Conservation (phyloP, 768 basidiomycete genomes). For the Leucocoprinus sp. region DNA sequence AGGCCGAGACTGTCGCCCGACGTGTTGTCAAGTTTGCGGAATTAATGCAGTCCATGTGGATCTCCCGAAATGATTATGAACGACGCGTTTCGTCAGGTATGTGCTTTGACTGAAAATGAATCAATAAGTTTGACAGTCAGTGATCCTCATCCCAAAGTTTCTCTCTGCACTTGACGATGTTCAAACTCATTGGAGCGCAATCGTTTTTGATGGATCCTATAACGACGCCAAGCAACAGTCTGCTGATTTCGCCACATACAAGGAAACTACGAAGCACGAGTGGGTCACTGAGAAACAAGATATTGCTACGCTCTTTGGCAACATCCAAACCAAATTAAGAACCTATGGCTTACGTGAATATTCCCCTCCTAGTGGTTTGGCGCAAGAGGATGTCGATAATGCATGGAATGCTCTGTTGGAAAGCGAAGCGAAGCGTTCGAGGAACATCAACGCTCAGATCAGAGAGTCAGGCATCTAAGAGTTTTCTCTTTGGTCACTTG, state of each 20-base stretch:
- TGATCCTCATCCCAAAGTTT: conserved; percentile 31
- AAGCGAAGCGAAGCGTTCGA: conserved; percentile 70
- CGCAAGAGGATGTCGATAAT: conserved; percentile 63
- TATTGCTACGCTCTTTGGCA: conserved; percentile 78
- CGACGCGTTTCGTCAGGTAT: conserved; percentile 66
- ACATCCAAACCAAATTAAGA: conserved; percentile 87
- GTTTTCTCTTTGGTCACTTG: background rate
- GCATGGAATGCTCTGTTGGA: conserved; percentile 68
- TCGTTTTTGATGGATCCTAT: conserved; percentile 67
- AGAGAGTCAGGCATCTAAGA: conserved; percentile 50
- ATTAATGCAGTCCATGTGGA: conserved; percentile 89
- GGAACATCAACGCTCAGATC: conserved; percentile 84
- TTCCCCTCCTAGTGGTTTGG: conserved; percentile 64
- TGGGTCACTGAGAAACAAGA: conserved; percentile 93
- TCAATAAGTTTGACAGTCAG: too few relatives aligned
- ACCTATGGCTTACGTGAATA: conserved; percentile 87
- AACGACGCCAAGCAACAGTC: conserved; percentile 73
- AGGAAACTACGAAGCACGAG: conserved; percentile 73
- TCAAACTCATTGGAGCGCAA: conserved; percentile 61
- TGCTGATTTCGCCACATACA: conserved; percentile 67
- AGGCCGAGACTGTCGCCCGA: conserved; percentile 88
- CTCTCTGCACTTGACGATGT: conserved; percentile 59
- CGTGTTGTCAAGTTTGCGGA: conserved; percentile 95
- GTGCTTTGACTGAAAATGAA: too few relatives aligned
- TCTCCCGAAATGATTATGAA: conserved; percentile 87